Percentiles rank a stretch among this genome's conserved stretches.
These are phyloP conservation scores for Phaeolepiota aurea DNA, from an alignment of 768 basidiomycete species.

Conservation along the genomic window DNA sequence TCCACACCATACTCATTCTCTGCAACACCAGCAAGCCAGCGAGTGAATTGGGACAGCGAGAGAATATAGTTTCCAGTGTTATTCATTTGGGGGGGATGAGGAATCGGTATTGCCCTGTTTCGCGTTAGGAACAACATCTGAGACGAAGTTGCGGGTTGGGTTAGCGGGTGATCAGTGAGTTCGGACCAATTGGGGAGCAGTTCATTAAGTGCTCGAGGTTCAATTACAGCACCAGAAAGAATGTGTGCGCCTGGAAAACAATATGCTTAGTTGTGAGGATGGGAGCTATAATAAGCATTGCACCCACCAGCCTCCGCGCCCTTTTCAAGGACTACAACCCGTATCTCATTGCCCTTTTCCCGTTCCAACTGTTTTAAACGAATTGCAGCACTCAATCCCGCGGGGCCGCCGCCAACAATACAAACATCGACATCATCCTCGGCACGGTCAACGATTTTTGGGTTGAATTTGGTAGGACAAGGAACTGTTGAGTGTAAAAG, in stretches of 20 bases:
- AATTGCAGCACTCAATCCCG: conserved; percentile 93
- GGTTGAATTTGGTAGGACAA: conserved; percentile 27
- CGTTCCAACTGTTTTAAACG: conserved; percentile 87
- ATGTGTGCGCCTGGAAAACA: conserved; percentile 72
- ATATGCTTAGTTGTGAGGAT: not conserved
- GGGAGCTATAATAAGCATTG: not conserved
- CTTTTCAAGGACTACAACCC: conserved; percentile 95
- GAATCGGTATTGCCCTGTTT: conserved; percentile 66
- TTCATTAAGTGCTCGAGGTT: conserved; percentile 86
- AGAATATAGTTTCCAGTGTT: conserved; percentile 91
- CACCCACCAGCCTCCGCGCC: conserved; percentile 83
- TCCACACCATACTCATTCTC: conserved; percentile 80
- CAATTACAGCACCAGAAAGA: conserved; percentile 91
- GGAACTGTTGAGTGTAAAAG: no score
- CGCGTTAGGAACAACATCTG: conserved; percentile 82
- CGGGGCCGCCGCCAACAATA: conserved; percentile 94
- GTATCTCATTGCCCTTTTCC: conserved; percentile 69
- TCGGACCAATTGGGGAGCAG: conserved; percentile 81
- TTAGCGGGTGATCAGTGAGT: conserved; percentile 62
- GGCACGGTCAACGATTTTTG: conserved; percentile 64
- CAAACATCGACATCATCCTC: conserved; percentile 93
- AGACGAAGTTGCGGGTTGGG: conserved; percentile 68
- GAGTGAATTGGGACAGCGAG: conserved; percentile 80
- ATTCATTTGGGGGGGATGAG: conserved; percentile 95
- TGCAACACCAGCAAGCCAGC: conserved; percentile 84